Base-by-base conservation (phyloP, 495 filamentous ascomycete species). In the Penicillium goetzii region DNA sequence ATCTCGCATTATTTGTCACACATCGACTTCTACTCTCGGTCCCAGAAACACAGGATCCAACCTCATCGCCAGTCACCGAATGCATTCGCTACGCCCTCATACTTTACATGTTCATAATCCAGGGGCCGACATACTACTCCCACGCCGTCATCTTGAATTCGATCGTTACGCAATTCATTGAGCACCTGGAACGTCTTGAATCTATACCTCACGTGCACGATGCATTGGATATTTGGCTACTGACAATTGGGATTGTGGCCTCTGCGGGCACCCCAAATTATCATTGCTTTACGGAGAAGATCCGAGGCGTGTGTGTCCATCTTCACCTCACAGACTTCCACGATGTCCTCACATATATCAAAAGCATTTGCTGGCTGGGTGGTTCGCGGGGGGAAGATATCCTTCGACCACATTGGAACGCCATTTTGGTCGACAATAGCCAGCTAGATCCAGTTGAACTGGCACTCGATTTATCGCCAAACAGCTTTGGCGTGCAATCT, bases 71-170 rank as follows among this genome's bases (percentile, higher is more conserved):
- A 0, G 62, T 73, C 7, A 75, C 78, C 0, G 78, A 84, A 66
- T 78, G 72, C 58, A 61, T 83, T 36, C 80, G 79, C n/a, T 81
- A 77, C 62, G 75, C 70, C 25, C 76, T 75, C 12, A 65, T 79
- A 4, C 64, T 83, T 4, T 83, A 80, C 69, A 82, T 85, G 80
- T 76, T 85, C 34, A 76, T 76, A 28, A 69, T 78, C 19, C 81
- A 84, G 17, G 83, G 81, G 2, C 76, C 79, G 23, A 83, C 80
- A 15, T 85, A 84, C 64, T 84, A 78, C 62, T 76, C 81, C 6
- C 83, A 85, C 56, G 78, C 61, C 0, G 72, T 71, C 21, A 69
- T 83, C 14, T 41, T 76, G 36, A 72, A 79, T 33, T 64, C 60
- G 1, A 68, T 80, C 12, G 60, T 80, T 30, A 58, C 58, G 11